A percentile compares a stretch with the other conserved stretches of the same genome.
These are phyloP conservation scores for Strobilomyces dryophilus DNA, from an alignment of 768 basidiomycete species.

Conservation along the genomic window DNA sequence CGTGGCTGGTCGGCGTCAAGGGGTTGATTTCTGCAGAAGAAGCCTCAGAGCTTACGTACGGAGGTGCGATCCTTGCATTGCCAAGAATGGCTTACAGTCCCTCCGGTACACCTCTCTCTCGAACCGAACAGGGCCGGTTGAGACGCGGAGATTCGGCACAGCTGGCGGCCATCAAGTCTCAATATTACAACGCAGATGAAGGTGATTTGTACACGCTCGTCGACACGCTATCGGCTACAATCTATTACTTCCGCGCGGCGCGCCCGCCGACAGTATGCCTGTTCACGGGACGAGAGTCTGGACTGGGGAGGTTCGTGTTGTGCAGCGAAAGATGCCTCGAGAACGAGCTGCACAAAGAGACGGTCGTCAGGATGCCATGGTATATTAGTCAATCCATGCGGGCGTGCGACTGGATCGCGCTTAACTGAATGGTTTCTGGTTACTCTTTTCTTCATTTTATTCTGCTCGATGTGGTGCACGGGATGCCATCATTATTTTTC, in stretches of 20 bases:
- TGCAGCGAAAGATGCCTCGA: slow-evolving; percentile 19
- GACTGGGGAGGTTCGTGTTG: slow-evolving; percentile 19
- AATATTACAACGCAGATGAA: background rate
- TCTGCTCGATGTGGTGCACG: no score
- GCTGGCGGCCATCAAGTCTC: background rate
- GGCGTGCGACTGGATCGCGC: no score
- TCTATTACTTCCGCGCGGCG: slow-evolving; percentile 15
- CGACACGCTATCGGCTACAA: slow-evolving; percentile 11
- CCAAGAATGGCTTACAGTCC: slow-evolving; percentile 17
- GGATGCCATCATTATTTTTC: no score
- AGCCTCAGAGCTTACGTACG: slow-evolving; percentile 15
- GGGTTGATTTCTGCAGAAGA: slow-evolving; percentile 22
- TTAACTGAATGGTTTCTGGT: no score
- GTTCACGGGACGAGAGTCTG: background rate
- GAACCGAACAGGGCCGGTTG: background rate
- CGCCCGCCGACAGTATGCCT: slow-evolving; percentile 24
- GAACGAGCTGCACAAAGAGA: background rate
- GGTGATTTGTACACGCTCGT: slow-evolving; percentile 21
- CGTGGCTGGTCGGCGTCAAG: slow-evolving; percentile 24
- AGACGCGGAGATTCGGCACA: no score
- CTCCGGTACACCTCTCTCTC: slow-evolving; percentile 14
- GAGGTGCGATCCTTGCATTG: slow-evolving; percentile 3
- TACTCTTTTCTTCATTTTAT: no score
- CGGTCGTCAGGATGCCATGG: no score
- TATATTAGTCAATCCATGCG: no score